Base-by-base conservation (phyloP, 2,329 filamentous ascomycete species). In the Colletotrichum ledebouriae region DNA sequence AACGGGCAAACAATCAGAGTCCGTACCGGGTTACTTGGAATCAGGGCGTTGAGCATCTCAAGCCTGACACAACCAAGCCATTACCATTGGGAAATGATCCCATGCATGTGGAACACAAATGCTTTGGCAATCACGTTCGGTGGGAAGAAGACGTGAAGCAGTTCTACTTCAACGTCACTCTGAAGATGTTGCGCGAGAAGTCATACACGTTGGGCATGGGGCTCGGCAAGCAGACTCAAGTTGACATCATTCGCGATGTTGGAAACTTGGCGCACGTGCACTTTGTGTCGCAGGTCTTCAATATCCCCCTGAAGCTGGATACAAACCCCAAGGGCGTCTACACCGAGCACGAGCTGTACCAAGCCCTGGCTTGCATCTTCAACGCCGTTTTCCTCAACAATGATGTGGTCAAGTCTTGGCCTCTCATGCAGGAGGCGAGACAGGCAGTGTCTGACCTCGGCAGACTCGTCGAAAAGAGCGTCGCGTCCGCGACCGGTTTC, bases 161-260 rank as follows among this genome's bases (percentile, higher is more conserved):
- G 0, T 94, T 94, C 74, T 94, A 92, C 75, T 83, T 88, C 11
- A 81, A 86, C 37, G 89, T 87, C 13, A 89, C 87, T 1, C 80
- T 87, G 58, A 80, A 85, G 33, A 82, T 96, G 3, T 82, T 97
- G 20, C 76, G 80, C 0, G 84, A 89, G 33, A 92, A 93, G 76
- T 87, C 87, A 49, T 92, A 88, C 77, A 85, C 84, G 64, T 84
- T 94, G 2, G 79, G 73, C 33, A 80, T 77, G 1, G 75, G 13
- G 29, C 12, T 15, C 33, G n/a, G 9, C 13, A 22, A 37, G n/a
- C 34, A 73, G 62, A 86, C 85, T 9, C 83, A 85, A 63, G 86
- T 94, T 46, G 93, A 96, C 72, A 83, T 94, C 4, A 81, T 93
- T 10, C 86, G 89, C 25, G 89, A 93, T 63, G 86, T 93, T 1